These are phyloP conservation scores for Furcasterigmium furcatum DNA, from an alignment of 2,329 filamentous ascomycete genomes.

Conservation along the genomic window DNA sequence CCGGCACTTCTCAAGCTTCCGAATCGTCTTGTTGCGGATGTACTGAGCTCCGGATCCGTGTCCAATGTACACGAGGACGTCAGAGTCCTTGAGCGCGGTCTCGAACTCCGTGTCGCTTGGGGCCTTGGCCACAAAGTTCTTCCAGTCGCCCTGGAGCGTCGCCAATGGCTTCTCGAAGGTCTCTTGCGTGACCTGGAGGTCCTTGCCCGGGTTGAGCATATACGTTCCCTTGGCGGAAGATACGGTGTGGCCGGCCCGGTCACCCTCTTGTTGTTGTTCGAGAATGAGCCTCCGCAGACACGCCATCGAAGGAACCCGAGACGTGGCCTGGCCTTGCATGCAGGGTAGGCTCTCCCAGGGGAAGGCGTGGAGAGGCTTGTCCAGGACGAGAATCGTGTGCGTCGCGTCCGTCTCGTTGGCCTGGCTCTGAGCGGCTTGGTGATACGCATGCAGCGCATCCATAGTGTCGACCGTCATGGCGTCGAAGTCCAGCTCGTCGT, in stretches of 20 bases:
- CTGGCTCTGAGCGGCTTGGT: constrained; percentile 45
- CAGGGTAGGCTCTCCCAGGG: constrained; percentile 96
- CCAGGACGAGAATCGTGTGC: constrained; percentile 86
- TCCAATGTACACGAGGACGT: constrained; percentile 88
- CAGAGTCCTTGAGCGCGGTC: constrained; percentile 58
- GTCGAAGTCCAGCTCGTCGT: constrained; percentile 97
- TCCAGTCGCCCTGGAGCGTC: constrained; percentile 68
- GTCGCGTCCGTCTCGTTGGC: constrained; percentile 37
- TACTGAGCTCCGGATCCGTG: constrained; percentile 95
- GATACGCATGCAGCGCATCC: constrained; percentile 79
- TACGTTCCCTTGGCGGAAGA: constrained; percentile 61
- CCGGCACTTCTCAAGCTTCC: constrained; percentile 69
- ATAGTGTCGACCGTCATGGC: constrained; percentile 83
- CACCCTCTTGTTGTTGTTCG: constrained; percentile 31
- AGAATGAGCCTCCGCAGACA: constrained; percentile 75
- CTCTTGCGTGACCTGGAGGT: constrained; percentile 75
- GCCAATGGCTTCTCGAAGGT: constrained; percentile 67
- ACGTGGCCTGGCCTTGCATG: constrained; percentile 74
- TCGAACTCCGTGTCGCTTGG: constrained; percentile 80
- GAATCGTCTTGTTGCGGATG: constrained; percentile 79
- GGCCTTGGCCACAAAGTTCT: constrained; percentile 60
- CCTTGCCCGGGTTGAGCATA: constrained; percentile 85
- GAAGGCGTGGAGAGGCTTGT: constrained; percentile 86
- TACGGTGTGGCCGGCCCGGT: constrained; percentile 50
- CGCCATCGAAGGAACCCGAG: constrained; percentile 81